Evolutionary conservation across 2,329 filamentous ascomycete genomes (phyloP), one percentile per base, ranked within the genome.

Genomic region (Aspergillus pseudonomiae): DNA sequence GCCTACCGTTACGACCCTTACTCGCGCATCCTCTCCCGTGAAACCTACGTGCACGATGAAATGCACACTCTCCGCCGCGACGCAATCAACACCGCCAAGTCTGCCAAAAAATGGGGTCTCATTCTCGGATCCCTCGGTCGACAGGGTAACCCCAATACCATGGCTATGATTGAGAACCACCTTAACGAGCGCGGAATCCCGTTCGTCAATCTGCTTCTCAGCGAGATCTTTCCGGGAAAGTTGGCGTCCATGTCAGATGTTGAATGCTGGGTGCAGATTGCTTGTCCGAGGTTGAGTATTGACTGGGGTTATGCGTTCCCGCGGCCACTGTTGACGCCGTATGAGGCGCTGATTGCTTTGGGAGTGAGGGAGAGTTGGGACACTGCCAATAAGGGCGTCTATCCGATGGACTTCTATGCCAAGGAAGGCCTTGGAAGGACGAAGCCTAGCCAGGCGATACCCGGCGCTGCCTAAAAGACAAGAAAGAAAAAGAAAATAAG

Each of bases 281-380:
- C 95, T 6, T 99, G 95, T 79, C 95, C 95, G n/a, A 83, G 95
- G 57, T 75, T 99, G 75, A 98, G 94, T 77, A 99, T 99, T 70
- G 95, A 99, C 80, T 99, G 95, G 95, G 95, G 95, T 0, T 98
- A 98, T 80, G 95, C 95, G 0, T 99, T 99, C 75, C 87, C 93
- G 1, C 82, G 92, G 54, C 95, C 95, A 55, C 77, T 99, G 63
- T 79, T 99, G 74, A 98, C 94, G 59, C 94, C 95, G 2, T 97
- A 99, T 71, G 95, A 99, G 81, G 95, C 95, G 7, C 85, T 98
- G 63, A 89, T 99, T 39, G 92, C 93, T n/a, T 80, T 99, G 55
- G 93, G 91, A 3, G 89, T 89, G 65, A 87, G 86, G 67, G 86
- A 95, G 69, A 91, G 91, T 55, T 96, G 88, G 92, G 89, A 83